These are phyloP conservation scores for Cyberlindnera misumaiensis DNA, from an alignment of 805 yeast genomes.

Conservation along the genomic window DNA sequence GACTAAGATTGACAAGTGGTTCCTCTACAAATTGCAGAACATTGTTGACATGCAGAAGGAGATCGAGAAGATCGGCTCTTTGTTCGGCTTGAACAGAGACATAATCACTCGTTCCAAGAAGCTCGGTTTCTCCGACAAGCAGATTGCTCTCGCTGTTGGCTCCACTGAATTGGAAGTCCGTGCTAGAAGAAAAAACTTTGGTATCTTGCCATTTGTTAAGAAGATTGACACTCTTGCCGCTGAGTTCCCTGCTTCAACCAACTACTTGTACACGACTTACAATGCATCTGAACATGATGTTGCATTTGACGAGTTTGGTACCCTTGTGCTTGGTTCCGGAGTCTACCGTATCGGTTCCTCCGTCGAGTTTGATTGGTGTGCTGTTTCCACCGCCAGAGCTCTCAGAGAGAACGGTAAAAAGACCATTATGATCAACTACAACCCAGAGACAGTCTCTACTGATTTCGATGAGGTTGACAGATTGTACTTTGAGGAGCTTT, in stretches of 20 bases:
- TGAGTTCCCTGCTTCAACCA: constrained; percentile 96
- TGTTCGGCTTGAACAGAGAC: constrained; percentile 58
- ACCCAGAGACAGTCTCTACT: constrained; percentile 97
- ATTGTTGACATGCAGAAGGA: constrained; percentile 85
- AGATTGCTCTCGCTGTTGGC: constrained; percentile 73
- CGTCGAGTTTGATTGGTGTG: constrained; percentile 99
- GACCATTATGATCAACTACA: constrained; percentile 94
- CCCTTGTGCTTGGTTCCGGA: constrained; percentile 96
- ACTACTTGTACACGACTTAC: constrained; percentile 92
- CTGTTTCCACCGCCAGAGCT: constrained; percentile 93
- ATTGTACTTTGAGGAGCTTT: constrained; percentile 90
- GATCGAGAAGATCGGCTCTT: constrained; percentile 56
- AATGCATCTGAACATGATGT: constrained; percentile 86
- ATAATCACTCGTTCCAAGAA: constrained; percentile 76
- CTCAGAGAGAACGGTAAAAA: constrained; percentile 80
- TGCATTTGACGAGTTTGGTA: constrained; percentile 81
- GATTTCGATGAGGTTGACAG: constrained; percentile 98
- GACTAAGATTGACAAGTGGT: constrained; percentile 94
- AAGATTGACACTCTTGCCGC: constrained; percentile 97
- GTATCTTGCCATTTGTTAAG: constrained; percentile 88
- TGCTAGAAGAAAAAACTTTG: constrained; percentile 69
- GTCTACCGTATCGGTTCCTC: constrained; percentile 98
- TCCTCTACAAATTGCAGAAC: constrained; percentile 85
- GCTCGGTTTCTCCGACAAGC: constrained; percentile 92
- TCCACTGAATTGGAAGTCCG: constrained; percentile 77